These are phyloP conservation scores for Thraustochytrium striatum DNA, from an alignment of 352 stramenopile species.

Conservation along the genomic window DNA sequence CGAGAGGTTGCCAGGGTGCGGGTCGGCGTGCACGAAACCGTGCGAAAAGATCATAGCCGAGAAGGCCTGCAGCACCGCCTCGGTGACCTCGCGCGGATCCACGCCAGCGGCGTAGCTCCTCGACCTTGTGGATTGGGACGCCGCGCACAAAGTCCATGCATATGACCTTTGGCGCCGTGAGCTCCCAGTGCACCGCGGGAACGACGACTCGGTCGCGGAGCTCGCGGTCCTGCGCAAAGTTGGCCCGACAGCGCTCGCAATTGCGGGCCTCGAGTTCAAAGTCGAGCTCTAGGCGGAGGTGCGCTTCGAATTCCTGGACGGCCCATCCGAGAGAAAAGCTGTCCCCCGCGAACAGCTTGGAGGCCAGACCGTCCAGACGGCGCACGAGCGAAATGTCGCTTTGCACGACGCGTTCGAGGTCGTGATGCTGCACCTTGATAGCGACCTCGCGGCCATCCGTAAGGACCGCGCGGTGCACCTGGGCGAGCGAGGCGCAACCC, in stretches of 20 bases:
- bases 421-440: constrained; percentile 84
- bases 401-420: constrained; percentile 63
- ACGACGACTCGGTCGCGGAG: constrained; percentile 57
- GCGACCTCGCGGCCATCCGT: constrained; percentile 79
- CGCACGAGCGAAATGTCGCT: constrained; percentile 68
- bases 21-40: constrained; percentile 91
- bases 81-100: constrained; percentile 69
- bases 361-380: constrained; percentile 58
- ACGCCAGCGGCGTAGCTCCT: constrained; percentile 76
- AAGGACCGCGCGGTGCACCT: constrained; percentile 64
- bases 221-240: constrained; percentile 9
- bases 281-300: constrained; percentile 72
- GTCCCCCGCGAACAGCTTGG: constrained; percentile 50
- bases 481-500: constrained; percentile 85
- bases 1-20: constrained; percentile 90
- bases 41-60: constrained; percentile 88
- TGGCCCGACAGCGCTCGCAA: constrained; percentile 55
- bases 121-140: constrained; percentile 82
- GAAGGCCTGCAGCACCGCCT: constrained; percentile 83
- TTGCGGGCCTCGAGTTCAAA: constrained; percentile 74
- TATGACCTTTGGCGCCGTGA: constrained; percentile 81
- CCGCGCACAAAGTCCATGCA: constrained; percentile 95
- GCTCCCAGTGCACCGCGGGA: constrained; percentile 67
- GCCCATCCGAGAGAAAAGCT: constrained; percentile 71
- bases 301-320: constrained; percentile 85